A percentile compares a stretch with the other conserved stretches of the same genome.
Conservation (phyloP, 179 eudicot genomes). For the Corrigiola litoralis region DNA sequence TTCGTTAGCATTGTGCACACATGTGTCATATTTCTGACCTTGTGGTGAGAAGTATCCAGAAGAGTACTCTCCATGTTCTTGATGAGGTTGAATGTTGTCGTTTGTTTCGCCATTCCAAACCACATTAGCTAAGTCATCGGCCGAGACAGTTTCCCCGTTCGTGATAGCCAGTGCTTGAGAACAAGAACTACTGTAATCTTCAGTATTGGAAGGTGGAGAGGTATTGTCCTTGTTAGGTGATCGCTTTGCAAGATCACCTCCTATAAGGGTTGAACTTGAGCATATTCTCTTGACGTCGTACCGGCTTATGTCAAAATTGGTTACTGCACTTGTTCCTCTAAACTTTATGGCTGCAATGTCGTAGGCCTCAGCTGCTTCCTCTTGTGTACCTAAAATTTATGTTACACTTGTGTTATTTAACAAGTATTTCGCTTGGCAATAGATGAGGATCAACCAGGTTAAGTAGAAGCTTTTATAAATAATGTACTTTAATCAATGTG, state of each 20-base stretch:
- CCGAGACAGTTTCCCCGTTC: conserved; percentile 17
- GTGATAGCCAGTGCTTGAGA: conserved; percentile 31
- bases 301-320: conserved; percentile 65
- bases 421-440: not conserved
- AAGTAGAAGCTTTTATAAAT: no score
- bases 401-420: not conserved
- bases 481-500: no score
- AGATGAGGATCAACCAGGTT: no score
- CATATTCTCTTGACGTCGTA: conserved; percentile 67
- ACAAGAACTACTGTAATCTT: conserved; percentile 28
- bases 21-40: conserved; percentile 15
- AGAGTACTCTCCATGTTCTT: not conserved
- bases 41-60: not conserved
- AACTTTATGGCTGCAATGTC: conserved; percentile 85
- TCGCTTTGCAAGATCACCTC: conserved; percentile 57
- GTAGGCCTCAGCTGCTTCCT: conserved; percentile 85
- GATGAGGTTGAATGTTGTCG: not conserved
- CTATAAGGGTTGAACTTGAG: conserved; percentile 57
- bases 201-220: conserved; percentile 6
- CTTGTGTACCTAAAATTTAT: conserved; percentile 56
- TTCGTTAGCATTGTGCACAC: not conserved
- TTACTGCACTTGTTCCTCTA: conserved; percentile 71
- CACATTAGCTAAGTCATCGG: conserved; percentile 25
- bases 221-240: conserved; percentile 24
- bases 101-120: conserved; percentile 23